Percentiles rank a stretch among this genome's conserved stretches.
phyloP scores from a whole-genome alignment of 805 yeast species.

The Monosporozyma siamensis region DNA sequence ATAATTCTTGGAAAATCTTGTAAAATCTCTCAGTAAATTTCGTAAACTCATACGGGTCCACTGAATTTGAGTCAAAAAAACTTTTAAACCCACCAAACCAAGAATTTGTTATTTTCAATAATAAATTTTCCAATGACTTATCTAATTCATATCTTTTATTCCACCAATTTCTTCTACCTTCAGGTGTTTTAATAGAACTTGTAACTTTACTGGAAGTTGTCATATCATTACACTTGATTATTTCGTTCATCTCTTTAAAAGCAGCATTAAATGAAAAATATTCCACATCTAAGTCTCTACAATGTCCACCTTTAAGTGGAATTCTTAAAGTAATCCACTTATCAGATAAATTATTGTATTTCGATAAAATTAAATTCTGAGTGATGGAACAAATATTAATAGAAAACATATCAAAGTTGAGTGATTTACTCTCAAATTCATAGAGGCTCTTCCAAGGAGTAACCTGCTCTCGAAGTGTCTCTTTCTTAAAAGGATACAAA shows the following conservation, averaged over 20 bases:
- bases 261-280: conserved; percentile 39
- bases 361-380: conserved; percentile 49
- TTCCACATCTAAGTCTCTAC: conserved; percentile 37
- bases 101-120: conserved; percentile 46
- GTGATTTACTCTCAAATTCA: conserved; percentile 3
- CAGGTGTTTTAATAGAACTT: conserved; percentile 41
- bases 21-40: conserved; percentile 33
- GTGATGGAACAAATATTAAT: conserved; percentile 51
- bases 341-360: conserved; percentile 27
- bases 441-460: conserved; percentile 5
- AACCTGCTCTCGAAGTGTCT: too few species aligned
- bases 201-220: conserved; percentile 51
- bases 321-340: conserved; percentile 44
- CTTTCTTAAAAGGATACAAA: background rate
- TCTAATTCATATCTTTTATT: conserved; percentile 54
- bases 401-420: conserved; percentile 34
- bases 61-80: conserved; percentile 37
- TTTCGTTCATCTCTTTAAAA: conserved; percentile 36
- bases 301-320: conserved; percentile 46
- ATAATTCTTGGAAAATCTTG: conserved; percentile 34
- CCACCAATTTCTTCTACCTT: conserved; percentile 75
- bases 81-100: conserved; percentile 79
- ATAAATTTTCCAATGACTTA: conserved; percentile 39
- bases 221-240: conserved; percentile 52
- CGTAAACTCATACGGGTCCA: conserved; percentile 21